Base-by-base conservation (phyloP, 306 rosid species). In the Canavalia ensiformis region DNA sequence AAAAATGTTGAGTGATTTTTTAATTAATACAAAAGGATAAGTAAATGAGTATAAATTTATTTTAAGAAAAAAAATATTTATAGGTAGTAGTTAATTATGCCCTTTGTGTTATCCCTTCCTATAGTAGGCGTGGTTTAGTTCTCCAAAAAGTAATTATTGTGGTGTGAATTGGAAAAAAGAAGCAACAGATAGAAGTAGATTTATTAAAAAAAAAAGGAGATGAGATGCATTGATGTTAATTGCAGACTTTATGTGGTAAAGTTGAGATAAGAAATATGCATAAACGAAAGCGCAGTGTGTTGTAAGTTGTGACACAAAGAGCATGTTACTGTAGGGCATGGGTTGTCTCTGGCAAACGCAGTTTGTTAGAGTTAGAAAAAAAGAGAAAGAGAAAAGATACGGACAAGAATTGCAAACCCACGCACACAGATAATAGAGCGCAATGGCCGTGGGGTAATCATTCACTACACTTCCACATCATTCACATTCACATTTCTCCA, bases 281-380 rank as follows among this genome's bases (percentile, higher is more conserved):
- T 6, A 63, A 63, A 78, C 42, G 2, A 78, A 28, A 56, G 64
- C 8, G 9, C 63, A 66, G 77, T 29, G 90, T 88, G 76, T 85
- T 82, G 76, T 82, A 18, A 18, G 25, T 18, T 18, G 25, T 18
- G 25, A 18, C 89, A 85, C 81, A 74, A 18, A 67, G 31, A 73
- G 74, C 72, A 68, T 55, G 68, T 78, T 72, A 71, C 60, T 69
- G 87, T 51, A 59, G 42, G 87, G 84, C 81, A 76, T 77, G 87
- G 81, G 66, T 75, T 75, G 85, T 79, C 84, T 79, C 83, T 83
- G 89, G 4, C 77, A 86, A 83, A 83, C 58, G 72, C 72, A 77
- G 76, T 52, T 2, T 75, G 65, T 68, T 63, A n/a, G 41, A 69
- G 8, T 60, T 44, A 49, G 42, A 56, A 10, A 59, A 73, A 58